Evolutionary conservation across 129 eudicot species (phyloP), one percentile per base, ranked within the genome.

Genomic region (Cynara cardunculus): DNA sequence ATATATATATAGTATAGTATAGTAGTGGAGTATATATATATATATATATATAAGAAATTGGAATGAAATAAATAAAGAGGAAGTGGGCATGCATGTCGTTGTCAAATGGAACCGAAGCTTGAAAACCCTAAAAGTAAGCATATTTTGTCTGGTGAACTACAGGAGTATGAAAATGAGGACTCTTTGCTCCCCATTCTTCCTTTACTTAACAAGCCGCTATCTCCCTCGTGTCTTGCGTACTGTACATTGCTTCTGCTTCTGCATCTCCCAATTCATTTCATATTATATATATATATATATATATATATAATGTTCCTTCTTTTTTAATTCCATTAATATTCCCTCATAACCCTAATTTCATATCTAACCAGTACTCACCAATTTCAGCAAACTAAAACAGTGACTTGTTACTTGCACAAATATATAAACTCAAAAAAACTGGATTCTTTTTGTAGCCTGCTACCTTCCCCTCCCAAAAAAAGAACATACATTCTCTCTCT

Each of bases 161-260:
- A 82, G n/a, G 71, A 82, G 72, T 82, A 82, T 82, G 81, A 82
- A 82, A 82, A 82, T 75, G 53, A 82, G 85, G 81, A 76, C 85
- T 69, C 85, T 82, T 82, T 82, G 85, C 85, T 76, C 85, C 85
- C 85, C 85, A 82, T 82, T 82, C 77, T 34, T 75, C 76, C 85
- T 82, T 72, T 82, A 82, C 85, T 82, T 82, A 81, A 68, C 84
- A 73, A 81, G 80, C 74, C 31, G 80, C 81, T 82, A 82, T 82
- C 85, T 62, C 85, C 85, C 85, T 82, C 85, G 85, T 82, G 85
- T 82, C 85, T 82, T 82, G 85, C 77, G 81, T 49, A 37, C 44
- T n/a, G 3, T 30, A 30, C 34, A 5, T 73, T 62, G 39, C 49
- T 62, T n/a, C n/a, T n/a, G n/a, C n/a, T 3, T 74, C 59, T 75